A percentile compares a stretch with the other conserved stretches of the same genome.
These are phyloP conservation scores for Gracilaria domingensis DNA, from an alignment of 23 red algal genomes.

Conservation along the genomic window DNA sequence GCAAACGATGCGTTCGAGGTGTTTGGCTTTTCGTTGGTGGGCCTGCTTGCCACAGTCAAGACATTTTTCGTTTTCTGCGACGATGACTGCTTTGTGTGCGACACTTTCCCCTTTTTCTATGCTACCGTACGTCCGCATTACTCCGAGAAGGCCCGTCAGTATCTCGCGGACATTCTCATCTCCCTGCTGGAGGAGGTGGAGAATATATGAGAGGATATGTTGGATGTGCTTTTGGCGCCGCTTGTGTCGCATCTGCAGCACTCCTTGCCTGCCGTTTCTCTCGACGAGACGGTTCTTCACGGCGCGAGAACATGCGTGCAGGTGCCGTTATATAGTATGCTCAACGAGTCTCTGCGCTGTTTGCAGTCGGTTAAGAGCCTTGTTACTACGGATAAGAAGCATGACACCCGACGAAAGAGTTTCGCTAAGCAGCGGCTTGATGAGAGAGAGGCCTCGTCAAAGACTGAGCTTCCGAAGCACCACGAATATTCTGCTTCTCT, in stretches of 20 bases:
- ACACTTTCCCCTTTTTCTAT: slow-evolving; percentile 65
- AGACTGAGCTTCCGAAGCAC: slow-evolving; percentile 30
- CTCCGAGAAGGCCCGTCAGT: slow-evolving; percentile 28
- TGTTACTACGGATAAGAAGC: slow-evolving; percentile 17
- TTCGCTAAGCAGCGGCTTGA: slow-evolving; percentile 20
- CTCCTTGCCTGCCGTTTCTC: slow-evolving; percentile 15
- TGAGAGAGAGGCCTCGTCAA: slow-evolving; percentile 17
- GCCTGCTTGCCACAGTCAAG: slow-evolving; percentile 67
- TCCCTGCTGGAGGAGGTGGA: slow-evolving; percentile 66
- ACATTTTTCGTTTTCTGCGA: slow-evolving; percentile 69
- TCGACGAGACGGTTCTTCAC: slow-evolving; percentile 38
- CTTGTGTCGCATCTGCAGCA: slow-evolving; percentile 34
- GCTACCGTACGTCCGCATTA: slow-evolving; percentile 45
- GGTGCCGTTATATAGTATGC: slow-evolving; percentile 47
- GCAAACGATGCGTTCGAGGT: slow-evolving; percentile 18
- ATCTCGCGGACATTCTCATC: slow-evolving; percentile 48
- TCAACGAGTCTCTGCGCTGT: slow-evolving; percentile 57
- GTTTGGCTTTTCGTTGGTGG: slow-evolving; percentile 63
- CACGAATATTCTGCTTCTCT: slow-evolving; percentile 50
- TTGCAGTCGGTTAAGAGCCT: slow-evolving; percentile 19
- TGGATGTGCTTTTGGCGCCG: slow-evolving; percentile 65
- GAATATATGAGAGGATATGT: slow-evolving; percentile 19
- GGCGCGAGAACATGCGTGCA: slow-evolving; percentile 5
- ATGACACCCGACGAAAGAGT: slow-evolving; percentile 2
- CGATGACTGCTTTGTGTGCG: slow-evolving; percentile 46